Base-by-base conservation (phyloP, 1,284 basidiomycete genomes). In the Ustilago trichophora region DNA sequence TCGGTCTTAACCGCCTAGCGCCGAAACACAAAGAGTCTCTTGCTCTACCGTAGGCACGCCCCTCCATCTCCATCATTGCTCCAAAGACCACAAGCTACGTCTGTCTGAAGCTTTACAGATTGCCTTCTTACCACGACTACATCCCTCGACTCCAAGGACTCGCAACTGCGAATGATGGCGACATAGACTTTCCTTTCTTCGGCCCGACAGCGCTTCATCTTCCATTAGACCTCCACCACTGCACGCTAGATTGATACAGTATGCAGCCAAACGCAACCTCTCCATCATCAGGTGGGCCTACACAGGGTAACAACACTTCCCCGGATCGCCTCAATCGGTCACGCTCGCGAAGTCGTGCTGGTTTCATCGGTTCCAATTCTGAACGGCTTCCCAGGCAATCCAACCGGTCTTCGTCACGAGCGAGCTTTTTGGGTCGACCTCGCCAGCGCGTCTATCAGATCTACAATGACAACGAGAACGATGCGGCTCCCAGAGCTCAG, bases 391-490 rank as follows among this genome's bases (percentile, higher is more conserved):
- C 54, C 0, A 32, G 60, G 8, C 49, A 53, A 25, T 36, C 1
- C 49, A 63, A 51, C 33, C 50, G 58, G n/a, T 68, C 65, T 7
- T 52, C 53, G 0, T 63, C 65, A 4, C 45, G 65, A 32, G 65
- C 65, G 2, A 68, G 65, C 34, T 68, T 68, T 31, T 41, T 68
- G 2, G 65, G 65, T 27, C 40, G 65, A 33, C 51, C 65, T 10
- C 65, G 65, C 7, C 58, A 58, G 16, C 53, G 65, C 10, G 46
- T 62, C 26, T 68, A 68, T 24, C 58, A 68, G 36, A 60, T 57
- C 50, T 62, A 62, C 25, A 29, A 51, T 6, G 43, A n/a, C n/a
- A n/a, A n/a, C n/a, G n/a, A 37, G 4, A 19, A 31, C 5, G 21
- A 50, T 4, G 21, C 37, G 4, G 6, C 19, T 2, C 19, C 6